These are phyloP conservation scores for Blastobotrys capitulatus DNA, from an alignment of 1,139 yeast genomes.

Conservation along the genomic window DNA sequence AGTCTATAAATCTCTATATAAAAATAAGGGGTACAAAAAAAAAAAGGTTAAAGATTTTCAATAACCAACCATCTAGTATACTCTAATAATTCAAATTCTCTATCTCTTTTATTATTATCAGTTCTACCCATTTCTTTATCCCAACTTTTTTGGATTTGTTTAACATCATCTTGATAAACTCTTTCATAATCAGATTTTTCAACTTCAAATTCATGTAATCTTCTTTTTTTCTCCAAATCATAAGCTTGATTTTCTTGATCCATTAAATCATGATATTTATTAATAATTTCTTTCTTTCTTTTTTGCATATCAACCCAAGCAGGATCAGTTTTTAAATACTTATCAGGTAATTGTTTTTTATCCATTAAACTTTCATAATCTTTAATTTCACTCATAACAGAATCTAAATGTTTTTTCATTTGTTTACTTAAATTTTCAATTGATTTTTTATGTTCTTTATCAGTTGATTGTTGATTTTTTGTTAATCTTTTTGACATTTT, in stretches of 20 bases:
- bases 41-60: background rate
- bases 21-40: too few relatives aligned
- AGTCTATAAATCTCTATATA: too few relatives aligned
- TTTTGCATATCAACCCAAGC: constrained; percentile 4
- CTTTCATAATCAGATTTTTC: constrained; percentile 9
- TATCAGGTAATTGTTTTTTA: background rate
- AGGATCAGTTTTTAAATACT: constrained; percentile 3
- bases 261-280: constrained; percentile 4
- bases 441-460: constrained; percentile 5
- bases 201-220: constrained; percentile 9
- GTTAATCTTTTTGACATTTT: constrained; percentile 6
- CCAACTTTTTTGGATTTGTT: constrained; percentile 6
- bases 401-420: constrained; percentile 8
- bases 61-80: constrained; percentile 8
- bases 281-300: background rate
- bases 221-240: constrained; percentile 1
- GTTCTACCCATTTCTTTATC: constrained; percentile 11
- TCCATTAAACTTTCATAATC: background rate
- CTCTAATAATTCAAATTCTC: constrained; percentile 5
- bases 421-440: constrained; percentile 4
- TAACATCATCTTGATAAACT: constrained; percentile 4
- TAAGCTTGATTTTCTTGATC: constrained; percentile 3
- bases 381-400: constrained; percentile 1
- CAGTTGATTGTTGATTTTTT: background rate
- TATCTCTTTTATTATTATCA: constrained; percentile 5